Percentiles rank a stretch among this genome's conserved stretches.
phyloP scores from a whole-genome alignment of 1,284 basidiomycete genomes.

The Naganishia cerealis region DNA sequence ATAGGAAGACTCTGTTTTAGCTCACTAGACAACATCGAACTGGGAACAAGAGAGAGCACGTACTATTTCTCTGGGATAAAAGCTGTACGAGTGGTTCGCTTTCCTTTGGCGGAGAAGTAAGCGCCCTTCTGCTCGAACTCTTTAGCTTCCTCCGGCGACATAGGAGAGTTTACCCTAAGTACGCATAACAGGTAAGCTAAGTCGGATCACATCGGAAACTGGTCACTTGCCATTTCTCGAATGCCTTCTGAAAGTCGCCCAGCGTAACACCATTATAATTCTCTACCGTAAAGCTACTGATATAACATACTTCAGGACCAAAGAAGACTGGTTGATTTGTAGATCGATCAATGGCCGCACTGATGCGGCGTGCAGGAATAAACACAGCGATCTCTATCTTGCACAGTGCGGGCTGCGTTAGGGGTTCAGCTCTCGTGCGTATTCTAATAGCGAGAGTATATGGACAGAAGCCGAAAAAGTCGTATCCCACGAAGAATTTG shows the following conservation, averaged over 20 bases:
- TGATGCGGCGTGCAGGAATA: constrained; percentile 20
- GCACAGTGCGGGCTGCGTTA: constrained; percentile 28
- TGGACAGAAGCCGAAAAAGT: constrained; percentile 31
- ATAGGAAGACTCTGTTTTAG: not conserved
- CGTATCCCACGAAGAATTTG: constrained; percentile 33
- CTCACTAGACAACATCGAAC: not conserved
- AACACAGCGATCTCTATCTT: constrained; percentile 28
- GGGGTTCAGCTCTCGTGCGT: constrained; percentile 29
- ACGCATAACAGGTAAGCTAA: not conserved
- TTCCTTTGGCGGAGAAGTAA: constrained; percentile 23
- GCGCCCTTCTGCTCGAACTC: constrained; percentile 28
- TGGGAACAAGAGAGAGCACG: not conserved
- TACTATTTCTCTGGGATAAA: constrained; percentile 27
- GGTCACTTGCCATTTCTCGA: constrained; percentile 29
- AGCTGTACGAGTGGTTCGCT: constrained; percentile 5
- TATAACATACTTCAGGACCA: constrained; percentile 24
- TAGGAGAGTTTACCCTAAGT: constrained; percentile 23
- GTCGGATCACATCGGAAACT: not conserved
- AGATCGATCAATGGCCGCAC: constrained; percentile 19
- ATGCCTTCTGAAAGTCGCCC: constrained; percentile 29
- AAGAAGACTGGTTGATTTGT: constrained; percentile 28
- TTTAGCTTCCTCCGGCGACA: constrained; percentile 27
- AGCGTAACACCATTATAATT: constrained; percentile 32
- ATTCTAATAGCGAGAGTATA: constrained; percentile 28
- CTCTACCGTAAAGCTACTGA: constrained; percentile 28